Conservation (phyloP, 805 yeast genomes). For the Wickerhamiella nectarea region DNA sequence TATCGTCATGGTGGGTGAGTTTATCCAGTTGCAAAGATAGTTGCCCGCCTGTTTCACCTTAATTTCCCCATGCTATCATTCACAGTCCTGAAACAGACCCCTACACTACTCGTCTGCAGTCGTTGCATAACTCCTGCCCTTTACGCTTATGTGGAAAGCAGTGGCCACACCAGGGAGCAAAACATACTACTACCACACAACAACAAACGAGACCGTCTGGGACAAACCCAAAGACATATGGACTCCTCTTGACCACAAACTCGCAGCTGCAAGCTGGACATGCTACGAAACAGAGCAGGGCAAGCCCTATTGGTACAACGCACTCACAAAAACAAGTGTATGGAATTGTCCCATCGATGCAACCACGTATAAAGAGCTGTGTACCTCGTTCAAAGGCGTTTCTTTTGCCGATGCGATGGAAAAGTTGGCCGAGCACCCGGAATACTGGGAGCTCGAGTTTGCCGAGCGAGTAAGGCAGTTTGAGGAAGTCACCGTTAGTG, state of each 20-base stretch:
- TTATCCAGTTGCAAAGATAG: too few relatives aligned
- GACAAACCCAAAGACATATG: slow-evolving; percentile 51
- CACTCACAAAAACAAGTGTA: slow-evolving; percentile 47
- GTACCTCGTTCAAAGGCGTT: background rate
- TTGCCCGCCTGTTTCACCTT: too few relatives aligned
- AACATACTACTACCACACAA: slow-evolving; percentile 49
- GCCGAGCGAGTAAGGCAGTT: background rate
- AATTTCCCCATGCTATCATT: too few relatives aligned
- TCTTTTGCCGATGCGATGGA: background rate
- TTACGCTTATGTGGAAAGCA: slow-evolving; percentile 6
- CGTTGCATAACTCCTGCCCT: too few relatives aligned
- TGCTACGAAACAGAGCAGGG: slow-evolving; percentile 42
- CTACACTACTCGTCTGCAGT: too few relatives aligned
- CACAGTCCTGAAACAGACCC: too few relatives aligned
- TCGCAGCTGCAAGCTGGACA: slow-evolving; percentile 42
- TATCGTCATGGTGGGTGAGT: too few relatives aligned
- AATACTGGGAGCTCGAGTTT: background rate
- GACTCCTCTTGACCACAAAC: slow-evolving; percentile 29
- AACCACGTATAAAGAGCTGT: background rate
- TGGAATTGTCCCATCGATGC: slow-evolving; percentile 44
- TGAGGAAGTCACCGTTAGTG: background rate
- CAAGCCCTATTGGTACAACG: slow-evolving; percentile 53
- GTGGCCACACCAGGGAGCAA: slow-evolving; percentile 21
- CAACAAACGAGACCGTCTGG: slow-evolving; percentile 65
- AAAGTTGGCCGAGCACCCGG: background rate